phyloP scores from a whole-genome alignment of 2,329 filamentous ascomycete genomes.

The Aspergillus luchuensis region DNA sequence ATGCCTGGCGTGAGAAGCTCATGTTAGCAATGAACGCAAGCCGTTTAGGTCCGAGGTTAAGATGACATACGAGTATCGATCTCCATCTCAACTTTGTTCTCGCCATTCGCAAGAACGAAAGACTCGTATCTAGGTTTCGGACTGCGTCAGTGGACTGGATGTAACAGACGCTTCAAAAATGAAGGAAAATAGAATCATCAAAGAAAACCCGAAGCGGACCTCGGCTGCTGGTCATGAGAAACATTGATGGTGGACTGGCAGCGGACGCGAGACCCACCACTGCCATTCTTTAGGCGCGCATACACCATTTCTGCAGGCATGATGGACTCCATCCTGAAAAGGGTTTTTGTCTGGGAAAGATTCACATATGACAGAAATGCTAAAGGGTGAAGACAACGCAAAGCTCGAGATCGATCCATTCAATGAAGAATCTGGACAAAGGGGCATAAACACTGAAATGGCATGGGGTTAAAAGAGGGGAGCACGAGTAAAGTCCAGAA shows the following conservation, averaged over 20 bases:
- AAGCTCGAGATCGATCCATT: neutral
- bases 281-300: constrained; percentile 18
- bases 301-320: constrained; percentile 22
- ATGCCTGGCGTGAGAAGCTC: constrained; percentile 61
- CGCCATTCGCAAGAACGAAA: constrained; percentile 80
- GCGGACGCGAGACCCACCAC: constrained; percentile 14
- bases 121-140: constrained; percentile 74
- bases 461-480: no score
- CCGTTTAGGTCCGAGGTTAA: neutral
- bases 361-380: neutral
- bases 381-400: neutral
- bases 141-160: constrained; percentile 14
- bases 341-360: constrained; percentile 10
- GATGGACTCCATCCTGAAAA: constrained; percentile 19
- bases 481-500: neutral
- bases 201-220: constrained; percentile 19
- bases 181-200: neutral
- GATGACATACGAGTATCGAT: constrained; percentile 76
- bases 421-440: neutral
- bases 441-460: neutral
- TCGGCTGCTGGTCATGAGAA: constrained; percentile 23
- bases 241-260: constrained; percentile 27
- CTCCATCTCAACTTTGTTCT: constrained; percentile 91
- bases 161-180: neutral
- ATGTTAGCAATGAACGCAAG: neutral